phyloP scores from a whole-genome alignment of 768 basidiomycete species.

The Suillus sp. region DNA sequence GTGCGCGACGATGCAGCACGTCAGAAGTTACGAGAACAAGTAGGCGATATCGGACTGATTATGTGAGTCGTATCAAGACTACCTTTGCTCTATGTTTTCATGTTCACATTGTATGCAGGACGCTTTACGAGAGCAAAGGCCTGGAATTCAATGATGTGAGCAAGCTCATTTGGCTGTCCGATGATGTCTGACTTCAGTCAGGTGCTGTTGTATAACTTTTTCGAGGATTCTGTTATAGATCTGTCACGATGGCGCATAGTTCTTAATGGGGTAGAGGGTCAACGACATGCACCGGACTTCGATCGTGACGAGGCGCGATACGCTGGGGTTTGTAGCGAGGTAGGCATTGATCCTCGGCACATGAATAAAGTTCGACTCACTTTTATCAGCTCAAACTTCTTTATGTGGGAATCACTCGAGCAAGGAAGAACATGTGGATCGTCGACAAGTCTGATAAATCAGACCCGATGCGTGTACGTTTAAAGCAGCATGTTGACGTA shows the following conservation, averaged over 20 bases:
- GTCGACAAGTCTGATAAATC: slow-evolving; percentile 59
- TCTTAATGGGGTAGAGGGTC: slow-evolving; percentile 42
- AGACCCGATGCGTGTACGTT: slow-evolving; percentile 58
- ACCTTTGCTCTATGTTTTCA: background rate
- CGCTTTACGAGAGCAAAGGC: slow-evolving; percentile 36
- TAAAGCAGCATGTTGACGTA: background rate
- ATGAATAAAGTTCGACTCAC: background rate
- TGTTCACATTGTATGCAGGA: slow-evolving; percentile 22
- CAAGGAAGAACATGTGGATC: slow-evolving; percentile 71
- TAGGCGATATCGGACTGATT: slow-evolving; percentile 61
- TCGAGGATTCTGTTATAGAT: slow-evolving; percentile 59
- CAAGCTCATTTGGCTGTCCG: too few relatives aligned
- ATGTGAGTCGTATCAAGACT: slow-evolving; percentile 42
- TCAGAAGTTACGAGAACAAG: slow-evolving; percentile 46
- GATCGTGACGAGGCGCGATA: slow-evolving; percentile 47
- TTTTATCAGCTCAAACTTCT: slow-evolving; percentile 57
- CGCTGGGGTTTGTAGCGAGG: slow-evolving; percentile 60
- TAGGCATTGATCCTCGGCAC: slow-evolving; percentile 24
- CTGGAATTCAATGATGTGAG: slow-evolving; percentile 29
- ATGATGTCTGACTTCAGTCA: slow-evolving; percentile 26
- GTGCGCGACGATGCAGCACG: slow-evolving; percentile 62
- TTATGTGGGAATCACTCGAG: slow-evolving; percentile 73
- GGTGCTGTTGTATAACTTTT: slow-evolving; percentile 79
- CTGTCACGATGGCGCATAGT: slow-evolving; percentile 62
- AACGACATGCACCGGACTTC: slow-evolving; percentile 45